phyloP scores from a whole-genome alignment of 2,329 filamentous ascomycete genomes.

The Botrytis medusae region DNA sequence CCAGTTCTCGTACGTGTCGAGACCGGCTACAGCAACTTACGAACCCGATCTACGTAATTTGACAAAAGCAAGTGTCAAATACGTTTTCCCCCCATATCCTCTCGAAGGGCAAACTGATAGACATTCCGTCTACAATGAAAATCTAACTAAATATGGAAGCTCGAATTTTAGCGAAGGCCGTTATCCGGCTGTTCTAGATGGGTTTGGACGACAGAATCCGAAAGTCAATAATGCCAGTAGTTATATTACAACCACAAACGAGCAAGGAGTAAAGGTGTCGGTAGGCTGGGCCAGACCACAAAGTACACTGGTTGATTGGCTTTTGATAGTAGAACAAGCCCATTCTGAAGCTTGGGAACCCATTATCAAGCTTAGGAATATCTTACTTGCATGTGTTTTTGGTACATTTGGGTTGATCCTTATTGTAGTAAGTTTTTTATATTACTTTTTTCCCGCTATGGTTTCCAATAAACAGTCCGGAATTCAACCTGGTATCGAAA shows the following conservation, averaged over 20 bases:
- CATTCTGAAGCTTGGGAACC: slow-evolving; percentile 73
- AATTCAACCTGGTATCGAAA: background rate
- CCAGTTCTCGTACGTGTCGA: slow-evolving; percentile 51
- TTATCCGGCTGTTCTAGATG: slow-evolving; percentile 61
- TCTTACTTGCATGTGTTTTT: slow-evolving; percentile 82
- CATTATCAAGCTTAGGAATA: slow-evolving; percentile 71
- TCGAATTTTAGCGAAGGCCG: slow-evolving; percentile 57
- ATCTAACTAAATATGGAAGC: slow-evolving; percentile 36
- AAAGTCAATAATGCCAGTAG: slow-evolving; percentile 67
- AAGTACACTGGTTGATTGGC: slow-evolving; percentile 74
- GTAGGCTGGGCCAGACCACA: slow-evolving; percentile 76
- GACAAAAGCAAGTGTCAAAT: slow-evolving; percentile 51
- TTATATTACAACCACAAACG: slow-evolving; percentile 68
- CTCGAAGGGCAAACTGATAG: slow-evolving; percentile 46
- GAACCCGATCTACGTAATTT: slow-evolving; percentile 44
- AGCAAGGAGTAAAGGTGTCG: slow-evolving; percentile 67
- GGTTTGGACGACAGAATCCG: slow-evolving; percentile 53
- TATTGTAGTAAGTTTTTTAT: slow-evolving; percentile 47
- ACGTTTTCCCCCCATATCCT: slow-evolving; percentile 57
- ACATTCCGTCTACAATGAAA: slow-evolving; percentile 46
- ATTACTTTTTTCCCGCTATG: background rate
- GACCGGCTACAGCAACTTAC: slow-evolving; percentile 50
- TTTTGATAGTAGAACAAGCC: slow-evolving; percentile 75
- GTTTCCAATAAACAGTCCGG: background rate
- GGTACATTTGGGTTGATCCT: slow-evolving; percentile 74